Conservation (phyloP, 2,329 filamentous ascomycete species). For the Claviceps pusilla region DNA sequence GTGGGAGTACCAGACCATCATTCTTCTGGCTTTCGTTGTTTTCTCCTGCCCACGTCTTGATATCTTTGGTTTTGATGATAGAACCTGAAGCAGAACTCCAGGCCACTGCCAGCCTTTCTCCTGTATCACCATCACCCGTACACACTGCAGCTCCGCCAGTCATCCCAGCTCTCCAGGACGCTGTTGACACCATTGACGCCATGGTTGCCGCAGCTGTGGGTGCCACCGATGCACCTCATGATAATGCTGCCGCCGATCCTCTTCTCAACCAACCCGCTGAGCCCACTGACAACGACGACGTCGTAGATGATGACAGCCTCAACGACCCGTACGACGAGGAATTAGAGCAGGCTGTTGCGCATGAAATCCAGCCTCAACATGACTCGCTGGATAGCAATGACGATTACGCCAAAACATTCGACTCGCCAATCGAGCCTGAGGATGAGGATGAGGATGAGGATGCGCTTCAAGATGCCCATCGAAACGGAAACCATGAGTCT, state of each 20-base stretch:
- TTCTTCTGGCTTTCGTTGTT: constrained; percentile 5
- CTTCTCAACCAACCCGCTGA: constrained; percentile 14
- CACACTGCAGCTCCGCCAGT: constrained; percentile 31
- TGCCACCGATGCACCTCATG: constrained; percentile 14
- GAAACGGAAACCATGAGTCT: constrained; percentile 28
- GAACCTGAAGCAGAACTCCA: constrained; percentile 31
- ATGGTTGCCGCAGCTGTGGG: constrained; percentile 24
- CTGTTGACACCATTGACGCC: constrained; percentile 34
- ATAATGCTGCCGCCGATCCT: constrained; percentile 17
- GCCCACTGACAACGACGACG: constrained; percentile 22
- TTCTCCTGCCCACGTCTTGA: constrained; percentile 1
- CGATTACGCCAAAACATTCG: constrained; percentile 37
- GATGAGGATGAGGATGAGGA: constrained; percentile 23
- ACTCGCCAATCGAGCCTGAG: constrained; percentile 28
- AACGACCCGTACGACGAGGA: constrained; percentile 32
- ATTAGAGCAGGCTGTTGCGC: constrained; percentile 11
- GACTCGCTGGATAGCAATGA: constrained; percentile 24
- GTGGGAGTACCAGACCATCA: not conserved
- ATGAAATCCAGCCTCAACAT: constrained; percentile 13
- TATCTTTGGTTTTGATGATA: constrained; percentile 25
- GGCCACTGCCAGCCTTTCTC: constrained; percentile 38
- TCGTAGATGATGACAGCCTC: constrained; percentile 32
- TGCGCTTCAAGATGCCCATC: constrained; percentile 15
- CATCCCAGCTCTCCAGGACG: constrained; percentile 36
- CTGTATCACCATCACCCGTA: constrained; percentile 34